Conservation (phyloP, 371 early-diverging fungal species). For the Cokeromyces recurvatus region DNA sequence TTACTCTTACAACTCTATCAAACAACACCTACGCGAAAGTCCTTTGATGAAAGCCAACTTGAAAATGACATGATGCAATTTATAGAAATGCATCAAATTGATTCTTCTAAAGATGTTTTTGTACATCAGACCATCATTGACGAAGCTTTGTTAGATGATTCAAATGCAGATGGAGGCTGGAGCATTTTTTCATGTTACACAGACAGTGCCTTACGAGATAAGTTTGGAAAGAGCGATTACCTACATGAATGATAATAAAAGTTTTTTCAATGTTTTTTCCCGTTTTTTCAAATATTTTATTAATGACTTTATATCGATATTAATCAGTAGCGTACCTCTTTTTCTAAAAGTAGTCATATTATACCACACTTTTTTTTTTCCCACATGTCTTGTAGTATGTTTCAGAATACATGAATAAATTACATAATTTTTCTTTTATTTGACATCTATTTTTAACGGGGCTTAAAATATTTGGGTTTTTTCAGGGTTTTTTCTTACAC, state of each 20-base stretch:
- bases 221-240: neutral
- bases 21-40: slow-evolving; percentile 25
- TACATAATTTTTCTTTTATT: too few relatives aligned
- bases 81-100: slow-evolving; percentile 11
- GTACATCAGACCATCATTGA: slow-evolving; percentile 10
- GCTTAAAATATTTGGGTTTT: too few relatives aligned
- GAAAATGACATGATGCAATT: slow-evolving; percentile 21
- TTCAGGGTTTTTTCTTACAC: too few relatives aligned
- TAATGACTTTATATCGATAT: too few relatives aligned
- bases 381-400: too few relatives aligned
- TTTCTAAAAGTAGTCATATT: too few relatives aligned
- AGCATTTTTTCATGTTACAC: slow-evolving; percentile 14
- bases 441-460: too few relatives aligned
- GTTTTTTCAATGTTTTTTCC: too few relatives aligned
- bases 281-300: too few relatives aligned
- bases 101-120: slow-evolving; percentile 5
- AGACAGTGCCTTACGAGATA: neutral
- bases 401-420: too few relatives aligned
- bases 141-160: slow-evolving; percentile 14
- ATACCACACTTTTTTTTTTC: too few relatives aligned
- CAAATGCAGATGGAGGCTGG: slow-evolving; percentile 22
- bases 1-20: slow-evolving; percentile 23
- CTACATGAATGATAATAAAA: neutral
- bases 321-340: too few relatives aligned
- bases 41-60: slow-evolving; percentile 28